Evolutionary conservation across 441 rosid species (phyloP).

Genomic region (Isatis lusitanica): DNA sequence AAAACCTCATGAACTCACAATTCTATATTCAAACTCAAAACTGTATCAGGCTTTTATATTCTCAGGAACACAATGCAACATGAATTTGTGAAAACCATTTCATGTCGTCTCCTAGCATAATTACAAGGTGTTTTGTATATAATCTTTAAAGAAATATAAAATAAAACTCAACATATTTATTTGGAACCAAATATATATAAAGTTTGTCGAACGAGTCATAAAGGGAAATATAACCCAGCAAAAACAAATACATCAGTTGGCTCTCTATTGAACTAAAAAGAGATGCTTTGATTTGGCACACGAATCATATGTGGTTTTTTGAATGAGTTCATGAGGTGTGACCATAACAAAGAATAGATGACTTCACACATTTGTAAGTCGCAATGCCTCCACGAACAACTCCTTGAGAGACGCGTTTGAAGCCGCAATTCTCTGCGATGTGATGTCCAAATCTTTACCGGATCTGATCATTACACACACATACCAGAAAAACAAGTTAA

Average conservation of each 20-base stretch:
- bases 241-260: neutral
- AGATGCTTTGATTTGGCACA: neutral
- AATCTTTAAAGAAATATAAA: no score
- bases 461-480: constrained; percentile 49
- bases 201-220: neutral
- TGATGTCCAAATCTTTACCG: constrained; percentile 83
- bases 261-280: neutral
- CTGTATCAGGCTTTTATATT: neutral
- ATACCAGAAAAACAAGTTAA: neutral
- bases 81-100: neutral
- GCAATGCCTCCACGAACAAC: constrained; percentile 65
- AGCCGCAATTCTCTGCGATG: constrained; percentile 79
- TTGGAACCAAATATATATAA: neutral
- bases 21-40: neutral
- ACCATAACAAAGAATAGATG: constrained; percentile 1
- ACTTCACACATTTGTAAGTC: constrained; percentile 29
- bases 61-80: neutral
- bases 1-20: neutral
- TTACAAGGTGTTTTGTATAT: neutral
- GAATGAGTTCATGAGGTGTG: constrained; percentile 6
- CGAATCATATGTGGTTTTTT: neutral
- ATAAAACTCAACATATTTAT: neutral
- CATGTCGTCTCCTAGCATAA: neutral
- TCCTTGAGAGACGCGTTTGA: constrained; percentile 77
- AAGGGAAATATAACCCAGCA: neutral